Base-by-base conservation (phyloP, 179 eudicot genomes). In the Beta macrorhiza region DNA sequence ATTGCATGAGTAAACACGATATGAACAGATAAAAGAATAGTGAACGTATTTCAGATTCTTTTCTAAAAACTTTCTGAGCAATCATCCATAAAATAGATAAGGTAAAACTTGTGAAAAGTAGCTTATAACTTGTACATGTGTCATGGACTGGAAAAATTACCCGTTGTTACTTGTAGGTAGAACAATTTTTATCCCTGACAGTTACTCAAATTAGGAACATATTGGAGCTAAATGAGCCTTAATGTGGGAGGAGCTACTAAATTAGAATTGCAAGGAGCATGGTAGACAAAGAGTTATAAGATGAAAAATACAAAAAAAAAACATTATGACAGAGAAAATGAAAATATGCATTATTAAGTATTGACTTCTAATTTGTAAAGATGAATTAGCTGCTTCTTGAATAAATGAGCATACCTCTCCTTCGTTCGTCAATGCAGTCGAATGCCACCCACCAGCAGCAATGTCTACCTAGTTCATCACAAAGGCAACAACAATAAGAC, bases 361-460 rank as follows among this genome's bases (percentile, higher is more conserved):
- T 72, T 51, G 4, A 11, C 56, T 25, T 6, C 37, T 29, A 1
- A 67, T 67, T 73, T 44, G 72, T 42, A 67, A 75, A 12, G n/a
- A 67, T 16, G 32, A 44, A 57, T 75, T 7, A 7, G 65, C 51
- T 32, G 49, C 29, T 57, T 75, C 65, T 47, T 22, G 71, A 49
- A 70, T 13, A 70, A 61, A 51, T 76, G 75, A 15, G 67, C 74
- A 57, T 90, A 96, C 99, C 97, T 96, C 98, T 85, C 99, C 99
- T 20, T 91, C 97, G 78, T 88, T 89, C 47, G 97, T 96, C 86
- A 96, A 79, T 63, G 93, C 94, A 59, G 98, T 91, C 29, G 99
- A 96, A 88, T 96, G 99, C 99, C 99, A 96, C 62, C 99, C 99
- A 78, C 99, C 99, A 83, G 98, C 99, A 86, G 99, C 98, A 86